phyloP scores from a whole-genome alignment of 1,139 yeast genomes.

The Taiozyma sp. region DNA sequence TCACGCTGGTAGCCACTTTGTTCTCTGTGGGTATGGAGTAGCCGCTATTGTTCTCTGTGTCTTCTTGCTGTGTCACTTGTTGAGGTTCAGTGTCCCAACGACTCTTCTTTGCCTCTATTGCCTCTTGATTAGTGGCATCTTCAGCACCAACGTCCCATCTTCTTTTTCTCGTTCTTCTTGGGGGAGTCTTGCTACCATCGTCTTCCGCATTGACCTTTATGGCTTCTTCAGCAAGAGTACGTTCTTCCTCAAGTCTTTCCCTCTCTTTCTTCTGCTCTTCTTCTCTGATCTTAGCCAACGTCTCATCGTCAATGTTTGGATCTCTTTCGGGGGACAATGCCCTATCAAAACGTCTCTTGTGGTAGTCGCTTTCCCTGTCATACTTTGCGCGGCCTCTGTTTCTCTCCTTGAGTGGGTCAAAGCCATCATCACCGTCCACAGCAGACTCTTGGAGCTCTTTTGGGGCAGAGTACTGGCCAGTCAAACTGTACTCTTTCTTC shows the following conservation, averaged over 20 bases:
- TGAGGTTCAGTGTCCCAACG: conserved; percentile 19
- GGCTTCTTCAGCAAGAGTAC: not conserved
- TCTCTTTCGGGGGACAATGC: conserved; percentile 28
- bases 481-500: conserved; percentile 13
- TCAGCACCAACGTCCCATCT: conserved; percentile 30
- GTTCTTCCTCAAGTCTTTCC: conserved; percentile 16
- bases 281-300: conserved; percentile 22
- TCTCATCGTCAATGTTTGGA: conserved; percentile 21
- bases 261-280: conserved; percentile 19
- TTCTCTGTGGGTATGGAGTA: conserved; percentile 31
- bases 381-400: conserved; percentile 27
- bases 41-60: conserved; percentile 15
- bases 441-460: conserved; percentile 20
- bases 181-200: conserved; percentile 25
- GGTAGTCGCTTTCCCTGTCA: conserved; percentile 38
- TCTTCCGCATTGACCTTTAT: conserved; percentile 4
- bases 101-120: conserved; percentile 21
- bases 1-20: conserved; percentile 21
- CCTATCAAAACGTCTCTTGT: conserved; percentile 34
- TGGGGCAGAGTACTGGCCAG: conserved; percentile 33
- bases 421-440: conserved; percentile 20
- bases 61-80: conserved; percentile 15
- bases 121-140: conserved; percentile 15
- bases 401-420: conserved; percentile 33
- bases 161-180: conserved; percentile 23